Conservation (phyloP, 2,329 filamentous ascomycete genomes). For the Zymoseptoria ardabiliae region DNA sequence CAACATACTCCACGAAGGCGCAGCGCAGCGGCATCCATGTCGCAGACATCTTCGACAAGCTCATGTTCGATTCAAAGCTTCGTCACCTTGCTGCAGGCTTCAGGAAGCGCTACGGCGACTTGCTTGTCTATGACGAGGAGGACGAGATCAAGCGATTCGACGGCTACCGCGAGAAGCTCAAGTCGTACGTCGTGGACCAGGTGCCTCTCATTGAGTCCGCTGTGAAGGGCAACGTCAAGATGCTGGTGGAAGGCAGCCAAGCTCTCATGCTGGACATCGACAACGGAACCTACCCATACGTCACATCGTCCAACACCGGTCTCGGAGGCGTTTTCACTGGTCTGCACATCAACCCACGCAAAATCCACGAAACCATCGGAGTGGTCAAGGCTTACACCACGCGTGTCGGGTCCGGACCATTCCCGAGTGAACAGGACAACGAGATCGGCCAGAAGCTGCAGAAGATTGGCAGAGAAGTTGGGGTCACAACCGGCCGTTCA, state of each 20-base stretch:
- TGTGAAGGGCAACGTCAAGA: conserved; percentile 51
- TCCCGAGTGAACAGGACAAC: conserved; percentile 60
- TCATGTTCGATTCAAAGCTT: conserved; percentile 59
- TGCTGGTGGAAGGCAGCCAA: conserved; percentile 63
- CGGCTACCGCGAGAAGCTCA: conserved; percentile 50
- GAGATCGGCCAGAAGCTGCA: conserved; percentile 51
- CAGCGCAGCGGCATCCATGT: conserved; percentile 60
- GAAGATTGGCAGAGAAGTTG: conserved; percentile 48
- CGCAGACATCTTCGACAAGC: conserved; percentile 59
- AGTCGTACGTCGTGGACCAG: conserved; percentile 58
- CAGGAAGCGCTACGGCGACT: conserved; percentile 61
- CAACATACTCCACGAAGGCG: conserved; percentile 57
- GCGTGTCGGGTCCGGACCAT: conserved; percentile 50
- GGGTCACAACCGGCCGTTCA: conserved; percentile 52
- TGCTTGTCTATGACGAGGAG: conserved; percentile 61
- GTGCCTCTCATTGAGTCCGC: conserved; percentile 56
- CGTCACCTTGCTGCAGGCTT: conserved; percentile 55
- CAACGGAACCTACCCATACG: conserved; percentile 55
- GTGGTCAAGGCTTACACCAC: conserved; percentile 65
- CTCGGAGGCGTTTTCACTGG: conserved; percentile 58
- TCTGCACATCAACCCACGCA: conserved; percentile 53
- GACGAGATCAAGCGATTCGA: conserved; percentile 59
- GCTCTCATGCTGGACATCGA: conserved; percentile 62
- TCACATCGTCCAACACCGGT: conserved; percentile 54
- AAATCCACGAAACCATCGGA: conserved; percentile 55